A percentile compares a stretch with the other conserved stretches of the same genome.
phyloP scores from a whole-genome alignment of 441 rosid genomes.

The Populus hybrid region DNA sequence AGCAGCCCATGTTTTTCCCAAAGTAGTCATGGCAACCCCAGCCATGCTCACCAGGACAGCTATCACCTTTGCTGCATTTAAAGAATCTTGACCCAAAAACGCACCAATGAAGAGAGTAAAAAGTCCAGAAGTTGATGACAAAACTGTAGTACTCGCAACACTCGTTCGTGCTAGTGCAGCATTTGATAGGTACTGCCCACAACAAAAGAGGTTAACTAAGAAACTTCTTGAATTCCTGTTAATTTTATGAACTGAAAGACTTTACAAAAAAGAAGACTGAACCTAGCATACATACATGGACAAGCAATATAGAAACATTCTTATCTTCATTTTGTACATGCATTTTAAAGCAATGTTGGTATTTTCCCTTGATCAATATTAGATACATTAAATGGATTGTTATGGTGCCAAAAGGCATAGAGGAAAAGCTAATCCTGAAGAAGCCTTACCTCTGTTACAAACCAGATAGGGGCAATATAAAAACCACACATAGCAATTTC shows the following conservation, averaged over 20 bases:
- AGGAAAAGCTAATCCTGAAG: conserved; percentile 3
- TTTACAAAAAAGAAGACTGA: background rate
- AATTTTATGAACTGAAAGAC: background rate
- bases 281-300: background rate
- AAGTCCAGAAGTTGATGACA: conserved; percentile 94
- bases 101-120: conserved; percentile 98
- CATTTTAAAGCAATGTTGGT: background rate
- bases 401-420: background rate
- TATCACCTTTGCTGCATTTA: conserved; percentile 72
- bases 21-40: conserved; percentile 94
- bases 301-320: background rate
- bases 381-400: background rate
- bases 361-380: background rate
- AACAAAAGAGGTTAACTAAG: conserved; percentile 2
- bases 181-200: conserved; percentile 81
- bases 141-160: conserved; percentile 94
- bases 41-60: conserved; percentile 94
- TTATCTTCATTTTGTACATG: background rate
- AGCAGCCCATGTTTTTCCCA: conserved; percentile 97
- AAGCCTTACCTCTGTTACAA: conserved; percentile 79
- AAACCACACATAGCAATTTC: conserved; percentile 79
- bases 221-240: conserved; percentile 3
- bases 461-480: conserved; percentile 97
- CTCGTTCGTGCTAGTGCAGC: conserved; percentile 97
- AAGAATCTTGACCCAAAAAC: conserved; percentile 78